Base-by-base conservation (phyloP, 106 monocot genomes). In the Acanthochlamys bracteata region DNA sequence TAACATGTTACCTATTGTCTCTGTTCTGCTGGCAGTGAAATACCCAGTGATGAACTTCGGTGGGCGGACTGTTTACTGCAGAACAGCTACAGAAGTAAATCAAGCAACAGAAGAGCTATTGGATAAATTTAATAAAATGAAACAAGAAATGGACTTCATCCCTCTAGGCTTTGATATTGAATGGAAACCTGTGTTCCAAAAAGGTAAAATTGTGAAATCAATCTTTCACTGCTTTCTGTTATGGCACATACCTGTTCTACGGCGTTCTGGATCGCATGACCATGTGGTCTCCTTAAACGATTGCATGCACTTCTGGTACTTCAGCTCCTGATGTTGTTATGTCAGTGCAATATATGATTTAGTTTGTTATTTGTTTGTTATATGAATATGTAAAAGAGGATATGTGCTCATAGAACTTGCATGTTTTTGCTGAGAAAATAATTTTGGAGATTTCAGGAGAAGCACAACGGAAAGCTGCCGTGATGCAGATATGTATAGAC, bases 111-210 rank as follows among this genome's bases (percentile, higher is more conserved):
- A 17, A 42, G 82, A 88, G 69, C 69, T 96, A 33, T 70, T 76
- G 51, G 61, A 78, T 52, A 85, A 75, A 60, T 80, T 90, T 24
- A 67, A 70, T 26, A 47, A 73, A 0, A 70, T 47, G 75, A 78
- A 76, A 54, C 42, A 61, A 10, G 61, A 65, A 14, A 25, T 39
- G 21, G 72, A 69, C 41, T 13, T 43, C 43, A 66, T 96, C 56
- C 65, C 82, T 55, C 58, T 90, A 39, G 95, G 95, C 23, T 83
- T 96, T 73, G 95, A 96, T 72, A 78, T 96, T 42, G 95, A 96
- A 68, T 95, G 94, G 94, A 90, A 25, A 47, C 94, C 94, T 43
- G 59, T 60, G 2, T 90, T 87, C 39, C 64, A 16, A 73, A 59
- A 66, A 84, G 94, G 94, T 90, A 39, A 12, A 59, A 39, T 56